phyloP scores from a whole-genome alignment of 352 stramenopile genomes.

The Globisporangium splendens region DNA sequence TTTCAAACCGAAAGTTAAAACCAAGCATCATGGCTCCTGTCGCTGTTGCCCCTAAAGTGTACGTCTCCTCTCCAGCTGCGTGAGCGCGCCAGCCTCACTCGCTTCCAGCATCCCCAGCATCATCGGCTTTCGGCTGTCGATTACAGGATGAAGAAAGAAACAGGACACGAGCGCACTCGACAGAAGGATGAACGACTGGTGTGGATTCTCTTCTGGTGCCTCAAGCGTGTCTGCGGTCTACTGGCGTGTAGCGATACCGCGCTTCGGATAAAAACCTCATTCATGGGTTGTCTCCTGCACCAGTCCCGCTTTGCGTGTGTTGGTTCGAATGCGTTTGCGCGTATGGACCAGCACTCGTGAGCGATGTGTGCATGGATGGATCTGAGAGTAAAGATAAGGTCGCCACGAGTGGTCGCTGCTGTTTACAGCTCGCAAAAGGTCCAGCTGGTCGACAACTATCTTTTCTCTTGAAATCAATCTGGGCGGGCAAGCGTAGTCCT shows the following conservation, averaged over 20 bases:
- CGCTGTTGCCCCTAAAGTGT: conserved; percentile 74
- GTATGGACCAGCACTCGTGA: background rate
- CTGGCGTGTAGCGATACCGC: conserved; percentile 7
- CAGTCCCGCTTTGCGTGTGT: background rate
- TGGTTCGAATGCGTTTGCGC: background rate
- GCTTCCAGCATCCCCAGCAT: too few relatives aligned
- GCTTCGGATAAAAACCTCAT: conserved; percentile 13
- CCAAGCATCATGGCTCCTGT: conserved; percentile 71
- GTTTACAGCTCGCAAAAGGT: background rate
- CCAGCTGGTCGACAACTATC: conserved; percentile 11
- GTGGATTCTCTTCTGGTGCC: too few relatives aligned
- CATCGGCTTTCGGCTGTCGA: background rate
- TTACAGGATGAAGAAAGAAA: too few relatives aligned
- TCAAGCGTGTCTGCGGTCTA: background rate
- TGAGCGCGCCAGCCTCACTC: background rate
- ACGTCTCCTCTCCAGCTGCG: conserved; percentile 27
- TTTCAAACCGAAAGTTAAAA: conserved; percentile 88
- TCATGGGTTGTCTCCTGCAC: conserved; percentile 55
- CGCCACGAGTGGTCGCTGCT: background rate
- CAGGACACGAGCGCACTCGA: background rate
- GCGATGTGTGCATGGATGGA: conserved; percentile 52
- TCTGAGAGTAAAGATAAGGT: conserved; percentile 76
- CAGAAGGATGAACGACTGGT: background rate
- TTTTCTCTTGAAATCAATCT: conserved; percentile 89
- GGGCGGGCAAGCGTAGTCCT: conserved; percentile 10